These are phyloP conservation scores for Kazachstania psychrophila DNA, from an alignment of 805 yeast species.

Conservation along the genomic window DNA sequence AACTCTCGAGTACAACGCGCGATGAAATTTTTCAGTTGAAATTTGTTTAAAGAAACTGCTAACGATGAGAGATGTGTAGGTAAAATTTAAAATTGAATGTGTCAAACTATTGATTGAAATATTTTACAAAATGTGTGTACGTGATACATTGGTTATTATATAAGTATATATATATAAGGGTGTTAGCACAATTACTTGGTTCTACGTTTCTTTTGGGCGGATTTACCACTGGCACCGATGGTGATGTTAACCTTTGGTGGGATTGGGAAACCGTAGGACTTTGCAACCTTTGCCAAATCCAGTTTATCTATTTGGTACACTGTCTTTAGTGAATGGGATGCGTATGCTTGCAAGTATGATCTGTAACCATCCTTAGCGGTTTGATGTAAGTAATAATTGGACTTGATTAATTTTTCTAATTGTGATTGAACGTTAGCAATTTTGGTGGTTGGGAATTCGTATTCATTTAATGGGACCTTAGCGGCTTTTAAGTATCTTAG, in stretches of 20 bases:
- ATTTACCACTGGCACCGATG: slow-evolving; percentile 84
- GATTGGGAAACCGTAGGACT: slow-evolving; percentile 85
- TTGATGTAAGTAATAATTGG: slow-evolving; percentile 90
- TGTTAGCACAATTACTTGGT: background rate
- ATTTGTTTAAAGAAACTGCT: no score
- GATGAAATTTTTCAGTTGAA: background rate
- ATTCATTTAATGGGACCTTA: slow-evolving; percentile 94
- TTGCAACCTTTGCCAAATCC: slow-evolving; percentile 90
- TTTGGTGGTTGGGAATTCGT: slow-evolving; percentile 88
- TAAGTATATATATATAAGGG: background rate
- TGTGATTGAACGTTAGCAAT: slow-evolving; percentile 95
- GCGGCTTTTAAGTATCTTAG: slow-evolving; percentile 91
- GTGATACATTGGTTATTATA: background rate
- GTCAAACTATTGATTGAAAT: background rate
- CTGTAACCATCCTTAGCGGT: slow-evolving; percentile 97
- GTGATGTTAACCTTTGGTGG: slow-evolving; percentile 97
- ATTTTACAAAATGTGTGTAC: slow-evolving; percentile 1
- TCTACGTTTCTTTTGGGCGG: slow-evolving; percentile 17
- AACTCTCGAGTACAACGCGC: background rate
- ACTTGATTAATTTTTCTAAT: slow-evolving; percentile 78
- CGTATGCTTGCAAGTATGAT: slow-evolving; percentile 92
- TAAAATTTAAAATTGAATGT: no score
- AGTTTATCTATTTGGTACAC: slow-evolving; percentile 94
- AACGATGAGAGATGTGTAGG: no score
- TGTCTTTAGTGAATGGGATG: slow-evolving; percentile 91